Percentiles rank a stretch among this genome's conserved stretches.
Evolutionary conservation across 2,329 filamentous ascomycete species (phyloP).

Genomic region (Akanthomyces dipterigenus): DNA sequence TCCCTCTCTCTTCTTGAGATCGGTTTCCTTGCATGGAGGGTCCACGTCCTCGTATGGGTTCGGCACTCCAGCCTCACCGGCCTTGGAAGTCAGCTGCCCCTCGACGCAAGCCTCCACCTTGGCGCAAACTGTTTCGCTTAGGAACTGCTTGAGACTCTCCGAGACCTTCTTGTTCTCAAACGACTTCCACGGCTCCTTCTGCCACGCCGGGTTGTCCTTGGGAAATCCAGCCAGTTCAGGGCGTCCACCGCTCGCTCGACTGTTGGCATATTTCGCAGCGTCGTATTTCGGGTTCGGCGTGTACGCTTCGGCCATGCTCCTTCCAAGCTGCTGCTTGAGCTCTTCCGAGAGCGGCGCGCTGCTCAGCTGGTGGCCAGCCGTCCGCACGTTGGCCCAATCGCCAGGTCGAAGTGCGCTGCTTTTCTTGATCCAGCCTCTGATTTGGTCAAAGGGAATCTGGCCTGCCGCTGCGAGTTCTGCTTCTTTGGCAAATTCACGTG

Average conservation of each 20-base stretch:
- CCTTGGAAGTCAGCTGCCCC: neutral
- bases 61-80: neutral
- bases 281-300: neutral
- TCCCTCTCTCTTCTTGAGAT: neutral
- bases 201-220: neutral
- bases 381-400: neutral
- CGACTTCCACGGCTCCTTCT: neutral
- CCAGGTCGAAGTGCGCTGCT: neutral
- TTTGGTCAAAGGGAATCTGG: neutral
- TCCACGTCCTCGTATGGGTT: neutral
- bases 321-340: neutral
- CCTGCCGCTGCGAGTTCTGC: neutral
- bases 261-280: neutral
- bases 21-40: neutral
- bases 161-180: neutral
- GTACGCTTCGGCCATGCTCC: neutral
- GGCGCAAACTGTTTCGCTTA: neutral
- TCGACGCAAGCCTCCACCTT: neutral
- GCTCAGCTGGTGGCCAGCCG: neutral
- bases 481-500: neutral
- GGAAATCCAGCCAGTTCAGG: neutral
- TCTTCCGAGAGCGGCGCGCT: neutral
- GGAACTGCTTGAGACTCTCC: neutral
- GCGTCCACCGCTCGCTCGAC: neutral
- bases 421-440: neutral